Percentiles rank a stretch among this genome's conserved stretches.
Evolutionary conservation across 2,329 filamentous ascomycete genomes (phyloP).

Genomic region (Talaromyces sp.): DNA sequence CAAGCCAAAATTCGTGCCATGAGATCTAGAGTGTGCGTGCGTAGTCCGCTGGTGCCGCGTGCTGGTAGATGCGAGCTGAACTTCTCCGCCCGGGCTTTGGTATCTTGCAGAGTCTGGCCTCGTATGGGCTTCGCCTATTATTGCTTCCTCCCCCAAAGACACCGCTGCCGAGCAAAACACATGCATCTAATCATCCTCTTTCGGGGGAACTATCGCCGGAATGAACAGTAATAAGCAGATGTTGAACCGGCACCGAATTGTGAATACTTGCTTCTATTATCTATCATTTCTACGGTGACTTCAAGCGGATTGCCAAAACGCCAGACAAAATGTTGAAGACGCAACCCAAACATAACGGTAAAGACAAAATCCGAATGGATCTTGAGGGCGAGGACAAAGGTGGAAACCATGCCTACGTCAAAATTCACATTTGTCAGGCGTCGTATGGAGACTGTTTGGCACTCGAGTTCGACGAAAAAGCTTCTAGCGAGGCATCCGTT

Average conservation of each 20-base stretch:
- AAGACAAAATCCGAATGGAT: not conserved
- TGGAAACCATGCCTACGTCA: not conserved
- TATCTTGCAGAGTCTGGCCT: not conserved
- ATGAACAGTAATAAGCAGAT: not conserved
- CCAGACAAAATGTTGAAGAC: too few relatives aligned
- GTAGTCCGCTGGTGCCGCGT: not conserved
- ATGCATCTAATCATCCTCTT: not conserved
- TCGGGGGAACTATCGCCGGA: not conserved
- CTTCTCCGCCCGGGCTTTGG: not conserved
- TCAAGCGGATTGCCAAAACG: too few relatives aligned
- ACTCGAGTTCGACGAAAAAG: not conserved
- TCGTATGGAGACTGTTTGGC: not conserved
- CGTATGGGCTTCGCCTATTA: not conserved
- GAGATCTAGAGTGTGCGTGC: not conserved
- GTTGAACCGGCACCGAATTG: not conserved
- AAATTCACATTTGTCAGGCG: not conserved
- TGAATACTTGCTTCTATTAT: not conserved
- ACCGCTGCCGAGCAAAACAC: not conserved
- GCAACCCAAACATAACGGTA: too few relatives aligned
- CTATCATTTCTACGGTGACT: not conserved
- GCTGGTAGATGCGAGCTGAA: not conserved
- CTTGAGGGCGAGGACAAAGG: not conserved
- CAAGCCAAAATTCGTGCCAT: not conserved
- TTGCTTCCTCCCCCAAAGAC: not conserved
- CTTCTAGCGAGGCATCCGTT: not conserved